These are phyloP conservation scores for Rhododendron molle DNA, from an alignment of 148 eudicot species.

Conservation along the genomic window DNA sequence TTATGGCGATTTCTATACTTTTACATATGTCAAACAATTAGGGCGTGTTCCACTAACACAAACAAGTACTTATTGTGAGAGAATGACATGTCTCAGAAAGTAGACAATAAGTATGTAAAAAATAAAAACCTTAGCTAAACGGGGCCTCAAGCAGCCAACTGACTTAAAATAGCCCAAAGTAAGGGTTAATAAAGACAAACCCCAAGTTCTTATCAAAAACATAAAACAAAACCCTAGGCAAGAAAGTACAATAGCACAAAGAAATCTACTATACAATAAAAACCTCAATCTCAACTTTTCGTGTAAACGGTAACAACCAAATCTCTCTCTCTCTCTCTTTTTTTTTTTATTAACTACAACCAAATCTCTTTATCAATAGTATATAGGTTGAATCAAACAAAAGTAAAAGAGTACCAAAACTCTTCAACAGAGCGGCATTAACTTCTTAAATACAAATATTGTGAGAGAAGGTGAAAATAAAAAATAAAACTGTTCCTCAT, in stretches of 20 bases:
- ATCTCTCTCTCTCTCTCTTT: not conserved
- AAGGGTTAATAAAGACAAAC: not conserved
- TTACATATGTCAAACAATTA: not conserved
- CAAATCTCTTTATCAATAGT: not conserved
- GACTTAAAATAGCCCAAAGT: not conserved
- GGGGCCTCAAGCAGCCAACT: not conserved
- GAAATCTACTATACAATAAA: not conserved
- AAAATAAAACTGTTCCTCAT: not conserved
- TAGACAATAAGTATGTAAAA: too few species aligned
- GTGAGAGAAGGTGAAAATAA: not conserved
- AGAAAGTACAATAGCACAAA: not conserved
- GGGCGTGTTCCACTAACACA: too few species aligned
- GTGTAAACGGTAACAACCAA: not conserved
- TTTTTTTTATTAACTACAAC: too few species aligned
- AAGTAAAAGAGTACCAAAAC: not conserved
- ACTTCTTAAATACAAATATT: not conserved
- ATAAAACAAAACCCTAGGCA: not conserved
- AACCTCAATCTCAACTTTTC: slow-evolving; percentile 3
- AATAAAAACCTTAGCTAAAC: too few species aligned
- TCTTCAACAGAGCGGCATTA: not conserved
- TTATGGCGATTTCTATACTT: not conserved
- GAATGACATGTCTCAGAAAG: too few species aligned
- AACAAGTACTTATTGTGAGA: too few species aligned
- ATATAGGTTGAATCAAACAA: not conserved
- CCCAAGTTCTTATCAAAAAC: not conserved